phyloP scores from a whole-genome alignment of 257 asterid genomes.

The Thymus quinquecostatus region DNA sequence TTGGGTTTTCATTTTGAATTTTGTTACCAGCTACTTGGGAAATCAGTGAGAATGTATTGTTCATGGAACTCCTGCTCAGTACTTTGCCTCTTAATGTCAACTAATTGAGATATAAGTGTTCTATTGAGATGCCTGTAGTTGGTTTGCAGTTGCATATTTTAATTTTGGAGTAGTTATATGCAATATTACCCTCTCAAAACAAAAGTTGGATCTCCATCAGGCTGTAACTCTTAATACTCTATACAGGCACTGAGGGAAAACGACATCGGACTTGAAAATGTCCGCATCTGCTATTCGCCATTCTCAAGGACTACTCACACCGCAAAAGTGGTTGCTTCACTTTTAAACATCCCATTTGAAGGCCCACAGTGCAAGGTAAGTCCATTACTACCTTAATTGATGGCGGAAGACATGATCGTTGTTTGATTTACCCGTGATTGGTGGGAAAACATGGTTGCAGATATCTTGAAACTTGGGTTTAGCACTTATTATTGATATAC shows the following conservation, averaged over 20 bases:
- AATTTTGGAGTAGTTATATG: conserved; percentile 1
- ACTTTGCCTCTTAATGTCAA: conserved; percentile 3
- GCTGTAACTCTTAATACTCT: conserved; percentile 16
- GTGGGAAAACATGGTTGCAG: not conserved
- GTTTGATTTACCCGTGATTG: not conserved
- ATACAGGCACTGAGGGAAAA: conserved; percentile 63
- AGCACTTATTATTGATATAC: not conserved
- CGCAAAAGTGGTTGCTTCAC: conserved; percentile 77
- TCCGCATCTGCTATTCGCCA: conserved; percentile 93
- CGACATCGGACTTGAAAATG: conserved; percentile 51
- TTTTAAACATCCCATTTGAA: conserved; percentile 66
- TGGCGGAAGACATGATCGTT: conserved; percentile 15
- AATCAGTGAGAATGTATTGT: not conserved
- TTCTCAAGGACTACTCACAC: conserved; percentile 93
- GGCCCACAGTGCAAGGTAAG: conserved; percentile 80
- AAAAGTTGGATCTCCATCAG: not conserved
- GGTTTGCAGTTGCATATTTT: conserved; percentile 17
- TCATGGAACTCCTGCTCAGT: conserved; percentile 7
- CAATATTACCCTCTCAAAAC: not conserved
- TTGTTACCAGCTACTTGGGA: not conserved
- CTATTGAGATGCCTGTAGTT: conserved; percentile 16
- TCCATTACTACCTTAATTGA: conserved; percentile 1
- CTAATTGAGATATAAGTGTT: conserved; percentile 2
- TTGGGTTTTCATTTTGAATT: conserved; percentile 14
- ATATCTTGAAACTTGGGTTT: conserved; percentile 10